A percentile compares a stretch with the other conserved stretches of the same genome.
phyloP scores from a whole-genome alignment of 2,329 filamentous ascomycete species.

The Epichloe aotearoae region DNA sequence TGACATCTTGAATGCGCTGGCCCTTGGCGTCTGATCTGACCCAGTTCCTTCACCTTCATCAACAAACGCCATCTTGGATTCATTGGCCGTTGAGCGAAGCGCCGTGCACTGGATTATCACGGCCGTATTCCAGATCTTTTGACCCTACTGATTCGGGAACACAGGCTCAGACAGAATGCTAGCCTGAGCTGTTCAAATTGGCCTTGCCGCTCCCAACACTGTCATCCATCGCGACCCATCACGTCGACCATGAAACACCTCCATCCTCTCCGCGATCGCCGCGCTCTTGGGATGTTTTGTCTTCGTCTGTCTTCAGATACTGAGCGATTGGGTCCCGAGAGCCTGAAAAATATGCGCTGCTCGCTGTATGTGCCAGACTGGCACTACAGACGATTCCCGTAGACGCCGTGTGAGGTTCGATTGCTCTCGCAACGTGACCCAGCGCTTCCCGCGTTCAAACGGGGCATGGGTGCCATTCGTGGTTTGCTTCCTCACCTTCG shows the following conservation, averaged over 20 bases:
- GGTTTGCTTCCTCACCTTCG: constrained; percentile 1
- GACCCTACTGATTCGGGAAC: not conserved
- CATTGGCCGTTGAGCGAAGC: not conserved
- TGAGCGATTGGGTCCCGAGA: not conserved
- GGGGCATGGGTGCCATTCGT: not conserved
- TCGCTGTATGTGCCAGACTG: not conserved
- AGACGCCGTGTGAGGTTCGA: not conserved
- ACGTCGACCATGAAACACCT: constrained; percentile 3
- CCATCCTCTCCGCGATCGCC: not conserved
- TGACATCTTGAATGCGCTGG: not conserved
- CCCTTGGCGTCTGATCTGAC: not conserved
- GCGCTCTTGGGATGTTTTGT: not conserved
- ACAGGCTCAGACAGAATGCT: not conserved
- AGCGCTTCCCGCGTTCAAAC: not conserved
- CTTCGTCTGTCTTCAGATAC: not conserved
- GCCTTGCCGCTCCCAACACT: not conserved
- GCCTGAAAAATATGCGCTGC: not conserved
- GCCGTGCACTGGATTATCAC: not conserved
- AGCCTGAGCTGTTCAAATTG: not conserved
- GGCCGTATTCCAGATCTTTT: not conserved
- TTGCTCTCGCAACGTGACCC: not conserved
- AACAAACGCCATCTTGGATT: not conserved
- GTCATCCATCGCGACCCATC: not conserved
- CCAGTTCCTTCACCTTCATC: not conserved
- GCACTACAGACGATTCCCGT: not conserved